These are phyloP conservation scores for Candida vaughaniae DNA, from an alignment of 805 yeast species.

Conservation along the genomic window DNA sequence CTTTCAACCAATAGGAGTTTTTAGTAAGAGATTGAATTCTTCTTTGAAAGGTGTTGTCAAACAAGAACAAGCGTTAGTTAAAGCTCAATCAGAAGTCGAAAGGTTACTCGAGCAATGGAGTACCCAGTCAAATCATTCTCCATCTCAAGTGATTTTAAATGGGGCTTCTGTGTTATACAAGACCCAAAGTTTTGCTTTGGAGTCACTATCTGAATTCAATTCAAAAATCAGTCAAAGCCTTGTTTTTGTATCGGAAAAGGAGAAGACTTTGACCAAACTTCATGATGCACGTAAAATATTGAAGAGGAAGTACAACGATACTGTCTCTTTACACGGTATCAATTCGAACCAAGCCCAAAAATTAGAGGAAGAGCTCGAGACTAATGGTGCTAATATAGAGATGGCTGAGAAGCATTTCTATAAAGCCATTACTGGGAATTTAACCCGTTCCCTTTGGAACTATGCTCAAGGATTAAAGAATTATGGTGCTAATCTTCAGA, in stretches of 20 bases:
- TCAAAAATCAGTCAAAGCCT: conserved; percentile 5
- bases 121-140: not conserved
- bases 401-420: conserved; percentile 52
- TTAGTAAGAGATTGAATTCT: not conserved
- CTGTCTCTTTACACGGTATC: conserved; percentile 8
- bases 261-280: conserved; percentile 5
- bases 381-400: conserved; percentile 47
- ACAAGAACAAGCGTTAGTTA: not conserved
- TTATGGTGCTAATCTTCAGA: conserved; percentile 12
- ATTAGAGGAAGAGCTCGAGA: conserved; percentile 48
- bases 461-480: conserved; percentile 35
- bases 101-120: not conserved
- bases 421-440: conserved; percentile 44
- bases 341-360: conserved; percentile 9
- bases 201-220: not conserved
- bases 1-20: not conserved
- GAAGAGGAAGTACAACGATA: not conserved
- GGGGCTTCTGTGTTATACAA: not conserved
- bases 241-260: conserved; percentile 10
- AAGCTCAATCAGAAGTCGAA: not conserved
- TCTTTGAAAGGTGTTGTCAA: not conserved
- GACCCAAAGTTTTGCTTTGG: not conserved
- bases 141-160: not conserved
- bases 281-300: conserved; percentile 1
- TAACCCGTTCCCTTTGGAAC: conserved; percentile 46